These are phyloP conservation scores for Kwoniella mangroviensis DNA, from an alignment of 768 basidiomycete genomes.

Conservation along the genomic window DNA sequence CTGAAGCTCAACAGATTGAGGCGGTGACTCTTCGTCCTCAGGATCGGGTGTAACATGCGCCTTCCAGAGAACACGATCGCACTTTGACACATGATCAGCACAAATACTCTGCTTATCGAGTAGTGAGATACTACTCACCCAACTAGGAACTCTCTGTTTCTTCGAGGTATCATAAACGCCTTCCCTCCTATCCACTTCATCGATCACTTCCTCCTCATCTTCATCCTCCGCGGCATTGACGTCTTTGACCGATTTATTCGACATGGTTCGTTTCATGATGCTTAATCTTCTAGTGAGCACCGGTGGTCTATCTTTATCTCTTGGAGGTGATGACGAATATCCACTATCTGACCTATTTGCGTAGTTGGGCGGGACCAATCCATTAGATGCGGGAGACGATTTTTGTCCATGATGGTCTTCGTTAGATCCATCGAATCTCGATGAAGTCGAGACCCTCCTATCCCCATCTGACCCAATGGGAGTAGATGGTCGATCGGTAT, in stretches of 20 bases:
- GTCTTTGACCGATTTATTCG: slow-evolving; percentile 27
- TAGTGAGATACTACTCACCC: slow-evolving; percentile 42
- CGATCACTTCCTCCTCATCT: slow-evolving; percentile 35
- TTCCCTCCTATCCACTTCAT: slow-evolving; percentile 45
- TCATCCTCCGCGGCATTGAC: slow-evolving; percentile 11
- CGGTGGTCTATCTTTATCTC: slow-evolving; percentile 8
- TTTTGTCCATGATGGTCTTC: background rate
- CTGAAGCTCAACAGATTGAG: background rate
- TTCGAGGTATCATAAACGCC: slow-evolving; percentile 57
- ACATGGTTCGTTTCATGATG: slow-evolving; percentile 42
- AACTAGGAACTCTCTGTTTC: slow-evolving; percentile 57
- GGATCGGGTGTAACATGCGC: slow-evolving; percentile 45
- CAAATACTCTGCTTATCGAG: slow-evolving; percentile 33
- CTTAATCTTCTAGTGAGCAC: slow-evolving; percentile 26
- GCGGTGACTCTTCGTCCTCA: slow-evolving; percentile 14
- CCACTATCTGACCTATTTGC: background rate
- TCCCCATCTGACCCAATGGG: background rate
- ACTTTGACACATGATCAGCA: slow-evolving; percentile 30
- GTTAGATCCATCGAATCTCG: slow-evolving; percentile 10
- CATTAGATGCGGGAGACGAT: background rate
- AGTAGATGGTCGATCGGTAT: slow-evolving; percentile 11
- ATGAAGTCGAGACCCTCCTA: slow-evolving; percentile 4
- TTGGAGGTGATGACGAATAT: slow-evolving; percentile 11
- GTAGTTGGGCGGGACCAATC: slow-evolving; percentile 5
- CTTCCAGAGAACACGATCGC: slow-evolving; percentile 57